Percentiles rank a stretch among this genome's conserved stretches.
Conservation (phyloP, 192 early-diverging fungal species). For the Geranomyces michiganensis region DNA sequence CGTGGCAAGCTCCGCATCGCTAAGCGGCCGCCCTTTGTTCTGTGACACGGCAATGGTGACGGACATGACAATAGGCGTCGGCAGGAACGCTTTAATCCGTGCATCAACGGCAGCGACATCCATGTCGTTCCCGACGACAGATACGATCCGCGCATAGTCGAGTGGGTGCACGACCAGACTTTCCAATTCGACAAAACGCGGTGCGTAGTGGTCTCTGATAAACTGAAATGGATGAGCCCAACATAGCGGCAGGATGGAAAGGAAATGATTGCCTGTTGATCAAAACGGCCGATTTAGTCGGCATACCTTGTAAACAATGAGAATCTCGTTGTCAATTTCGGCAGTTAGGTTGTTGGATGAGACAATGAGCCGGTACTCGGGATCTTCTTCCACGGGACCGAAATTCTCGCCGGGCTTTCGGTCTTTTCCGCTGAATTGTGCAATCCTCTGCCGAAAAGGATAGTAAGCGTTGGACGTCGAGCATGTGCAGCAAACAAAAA, state of each 20-base stretch:
- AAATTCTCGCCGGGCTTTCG: constrained; percentile 48
- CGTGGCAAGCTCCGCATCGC: constrained; percentile 59
- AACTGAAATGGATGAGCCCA: constrained; percentile 53
- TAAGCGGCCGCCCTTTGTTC: constrained; percentile 70
- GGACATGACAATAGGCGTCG: constrained; percentile 82
- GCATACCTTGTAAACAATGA: constrained; percentile 81
- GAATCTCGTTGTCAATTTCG: constrained; percentile 87
- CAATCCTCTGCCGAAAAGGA: constrained; percentile 49
- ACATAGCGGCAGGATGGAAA: neutral
- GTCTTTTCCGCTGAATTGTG: constrained; percentile 44
- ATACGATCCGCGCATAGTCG: constrained; percentile 87
- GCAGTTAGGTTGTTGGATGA: constrained; percentile 82
- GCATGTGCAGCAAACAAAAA: too few relatives aligned
- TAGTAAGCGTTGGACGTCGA: too few relatives aligned
- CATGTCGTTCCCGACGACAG: constrained; percentile 71
- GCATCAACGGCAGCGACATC: constrained; percentile 74
- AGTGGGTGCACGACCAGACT: constrained; percentile 82
- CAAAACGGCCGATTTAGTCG: neutral
- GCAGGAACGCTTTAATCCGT: constrained; percentile 70
- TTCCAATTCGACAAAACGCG: constrained; percentile 91
- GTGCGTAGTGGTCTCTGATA: constrained; percentile 87
- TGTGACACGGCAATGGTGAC: constrained; percentile 89
- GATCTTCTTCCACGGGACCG: constrained; percentile 78
- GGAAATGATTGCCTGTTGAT: neutral
- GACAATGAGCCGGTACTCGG: constrained; percentile 86